These are phyloP conservation scores for Penicillium simplicissimum DNA, from an alignment of 495 filamentous ascomycete species.

Conservation along the genomic window DNA sequence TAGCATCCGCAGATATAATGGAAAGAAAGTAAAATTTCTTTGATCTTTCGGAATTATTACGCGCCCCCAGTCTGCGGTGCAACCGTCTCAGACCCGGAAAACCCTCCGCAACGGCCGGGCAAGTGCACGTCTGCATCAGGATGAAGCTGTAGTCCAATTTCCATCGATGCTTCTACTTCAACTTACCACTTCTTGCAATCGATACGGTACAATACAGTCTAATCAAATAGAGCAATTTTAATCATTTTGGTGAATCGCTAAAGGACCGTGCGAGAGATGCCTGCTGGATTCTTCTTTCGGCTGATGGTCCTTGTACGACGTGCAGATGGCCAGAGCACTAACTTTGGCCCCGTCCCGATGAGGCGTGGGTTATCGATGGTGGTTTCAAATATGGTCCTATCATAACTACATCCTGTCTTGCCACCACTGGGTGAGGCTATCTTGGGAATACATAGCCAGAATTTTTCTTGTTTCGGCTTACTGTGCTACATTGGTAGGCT, in stretches of 20 bases:
- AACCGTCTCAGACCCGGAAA: slow-evolving; percentile 20
- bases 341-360: slow-evolving; percentile 2
- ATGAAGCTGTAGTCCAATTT: neutral
- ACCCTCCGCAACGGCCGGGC: slow-evolving; percentile 21
- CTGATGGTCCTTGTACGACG: slow-evolving; percentile 23
- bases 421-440: neutral
- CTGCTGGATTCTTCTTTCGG: slow-evolving; percentile 13
- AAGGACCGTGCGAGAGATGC: slow-evolving; percentile 8
- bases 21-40: neutral
- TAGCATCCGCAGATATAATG: neutral
- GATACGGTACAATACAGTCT: neutral
- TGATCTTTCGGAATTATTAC: slow-evolving; percentile 9
- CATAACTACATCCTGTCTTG: neutral
- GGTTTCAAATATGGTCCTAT: neutral
- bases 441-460: neutral
- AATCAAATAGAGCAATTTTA: neutral
- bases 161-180: neutral
- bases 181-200: neutral
- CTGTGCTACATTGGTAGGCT: neutral
- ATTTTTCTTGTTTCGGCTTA: neutral
- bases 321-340: slow-evolving; percentile 15
- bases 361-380: slow-evolving; percentile 6
- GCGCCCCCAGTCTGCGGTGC: slow-evolving; percentile 18
- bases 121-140: neutral
- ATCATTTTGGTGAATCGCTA: neutral